Conservation (phyloP, 1,284 basidiomycete species). For the Tremellales sp. region DNA sequence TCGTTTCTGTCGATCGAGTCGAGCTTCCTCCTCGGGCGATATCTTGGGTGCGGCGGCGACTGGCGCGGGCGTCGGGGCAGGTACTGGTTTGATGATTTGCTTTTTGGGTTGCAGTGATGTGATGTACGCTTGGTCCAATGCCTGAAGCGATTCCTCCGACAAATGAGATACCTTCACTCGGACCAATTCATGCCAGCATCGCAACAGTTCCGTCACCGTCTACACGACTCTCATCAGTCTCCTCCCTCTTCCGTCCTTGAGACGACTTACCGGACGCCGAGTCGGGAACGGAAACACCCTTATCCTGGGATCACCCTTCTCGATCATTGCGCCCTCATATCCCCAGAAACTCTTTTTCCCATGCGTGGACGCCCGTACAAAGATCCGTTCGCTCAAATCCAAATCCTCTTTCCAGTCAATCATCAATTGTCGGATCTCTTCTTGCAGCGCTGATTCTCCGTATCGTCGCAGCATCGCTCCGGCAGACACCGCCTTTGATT, state of each 20-base stretch:
- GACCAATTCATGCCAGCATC: slow-evolving; percentile 84
- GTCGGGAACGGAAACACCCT: slow-evolving; percentile 92
- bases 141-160: slow-evolving; percentile 75
- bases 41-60: slow-evolving; percentile 60
- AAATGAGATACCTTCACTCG: slow-evolving; percentile 80
- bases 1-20: slow-evolving; percentile 71
- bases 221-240: slow-evolving; percentile 38
- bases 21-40: slow-evolving; percentile 68
- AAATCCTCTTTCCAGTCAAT: slow-evolving; percentile 82
- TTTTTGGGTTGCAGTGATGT: slow-evolving; percentile 70
- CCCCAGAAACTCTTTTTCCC: slow-evolving; percentile 85
- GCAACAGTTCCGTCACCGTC: slow-evolving; percentile 85
- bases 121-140: slow-evolving; percentile 80
- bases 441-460: slow-evolving; percentile 86
- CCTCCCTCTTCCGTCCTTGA: background rate
- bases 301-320: slow-evolving; percentile 68
- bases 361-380: slow-evolving; percentile 78
- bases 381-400: slow-evolving; percentile 74
- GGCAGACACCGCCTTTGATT: slow-evolving; percentile 88
- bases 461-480: slow-evolving; percentile 92
- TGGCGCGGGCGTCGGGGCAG: slow-evolving; percentile 44
- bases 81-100: slow-evolving; percentile 27
- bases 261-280: slow-evolving; percentile 68
- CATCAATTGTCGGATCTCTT: slow-evolving; percentile 83
- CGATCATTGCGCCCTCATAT: slow-evolving; percentile 65